Evolutionary conservation across 2,329 filamentous ascomycete species (phyloP).

Genomic region (Harringtonia aguacate): DNA sequence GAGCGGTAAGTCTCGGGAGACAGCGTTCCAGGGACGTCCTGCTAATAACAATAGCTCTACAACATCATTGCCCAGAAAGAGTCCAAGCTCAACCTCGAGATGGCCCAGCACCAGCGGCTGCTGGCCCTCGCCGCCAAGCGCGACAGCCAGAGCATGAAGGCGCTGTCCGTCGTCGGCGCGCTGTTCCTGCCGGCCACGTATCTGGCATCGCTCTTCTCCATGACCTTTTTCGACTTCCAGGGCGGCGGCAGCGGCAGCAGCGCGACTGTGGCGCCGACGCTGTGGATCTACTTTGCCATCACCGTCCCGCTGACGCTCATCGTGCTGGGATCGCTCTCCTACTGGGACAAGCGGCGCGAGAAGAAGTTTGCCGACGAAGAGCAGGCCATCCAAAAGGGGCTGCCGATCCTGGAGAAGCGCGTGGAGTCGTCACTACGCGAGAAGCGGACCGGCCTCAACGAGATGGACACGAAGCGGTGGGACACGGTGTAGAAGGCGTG

Average conservation of each 20-base stretch:
- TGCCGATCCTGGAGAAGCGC: slow-evolving; percentile 44
- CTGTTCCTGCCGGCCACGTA: slow-evolving; percentile 54
- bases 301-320: slow-evolving; percentile 45
- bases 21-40: too few relatives aligned
- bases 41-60: slow-evolving; percentile 45
- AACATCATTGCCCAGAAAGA: slow-evolving; percentile 58
- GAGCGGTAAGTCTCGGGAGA: slow-evolving; percentile 42
- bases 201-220: slow-evolving; percentile 52
- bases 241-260: background rate
- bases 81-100: slow-evolving; percentile 52
- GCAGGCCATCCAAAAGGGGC: slow-evolving; percentile 39
- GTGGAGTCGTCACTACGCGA: slow-evolving; percentile 46
- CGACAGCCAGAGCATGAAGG: slow-evolving; percentile 56
- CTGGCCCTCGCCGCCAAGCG: slow-evolving; percentile 50
- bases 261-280: slow-evolving; percentile 31
- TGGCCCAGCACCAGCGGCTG: slow-evolving; percentile 48
- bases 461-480: slow-evolving; percentile 9
- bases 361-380: slow-evolving; percentile 37
- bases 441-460: slow-evolving; percentile 34
- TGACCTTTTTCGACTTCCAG: slow-evolving; percentile 57
- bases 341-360: slow-evolving; percentile 41
- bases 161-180: slow-evolving; percentile 50
- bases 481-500: slow-evolving; percentile 5
- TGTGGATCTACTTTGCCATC: slow-evolving; percentile 56
- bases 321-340: slow-evolving; percentile 45